Base-by-base conservation (phyloP, 176 grass and related monocot genomes). In the Avena eriantha region DNA sequence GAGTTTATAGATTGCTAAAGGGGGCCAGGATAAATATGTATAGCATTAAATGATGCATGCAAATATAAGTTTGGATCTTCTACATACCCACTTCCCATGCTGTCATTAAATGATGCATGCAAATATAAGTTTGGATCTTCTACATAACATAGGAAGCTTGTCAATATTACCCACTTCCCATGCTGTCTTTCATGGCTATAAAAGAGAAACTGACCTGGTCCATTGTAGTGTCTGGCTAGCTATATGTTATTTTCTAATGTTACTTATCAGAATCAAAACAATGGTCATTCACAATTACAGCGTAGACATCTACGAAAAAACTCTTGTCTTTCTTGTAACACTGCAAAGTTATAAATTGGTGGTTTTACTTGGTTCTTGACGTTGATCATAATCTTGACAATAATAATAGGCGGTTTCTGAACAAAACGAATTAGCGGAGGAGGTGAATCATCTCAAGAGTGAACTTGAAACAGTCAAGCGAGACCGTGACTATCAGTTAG, bases 391-490 rank as follows among this genome's bases (percentile, higher is more conserved):
- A 45, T 41, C 3, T 41, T 79, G 3, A 60, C 43, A 22, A 58
- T 60, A 22, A 58, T 65, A 65, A n/a, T 45, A 79, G 77, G 77
- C 13, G n/a, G 55, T 17, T 23, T 5, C 7, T 0, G 22, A 79
- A 60, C 33, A n/a, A 24, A 61, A 61, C 7, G 55, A 61, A 43
- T 59, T 61, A 45, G 56, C 0, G 19, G 55, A 61, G 56, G 77
- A 79, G 77, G 55, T 79, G 55, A 9, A 61, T 16, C 8, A 2
- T 79, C 77, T 79, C 4, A 79, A 43, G 34, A 24, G 7, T 61
- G 77, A 45, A 79, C 77, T 79, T 22, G 18, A 79, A 79, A 39
- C 57, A 79, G 35, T 79, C 57, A 79, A 34, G 77, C 55, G 23
- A 45, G 77, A 79, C 56, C 33, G 21, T 23, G 77, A 24, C 1